These are phyloP conservation scores for Eremochloa ophiuroides DNA, from an alignment of 176 grass and related monocot genomes.

Conservation along the genomic window DNA sequence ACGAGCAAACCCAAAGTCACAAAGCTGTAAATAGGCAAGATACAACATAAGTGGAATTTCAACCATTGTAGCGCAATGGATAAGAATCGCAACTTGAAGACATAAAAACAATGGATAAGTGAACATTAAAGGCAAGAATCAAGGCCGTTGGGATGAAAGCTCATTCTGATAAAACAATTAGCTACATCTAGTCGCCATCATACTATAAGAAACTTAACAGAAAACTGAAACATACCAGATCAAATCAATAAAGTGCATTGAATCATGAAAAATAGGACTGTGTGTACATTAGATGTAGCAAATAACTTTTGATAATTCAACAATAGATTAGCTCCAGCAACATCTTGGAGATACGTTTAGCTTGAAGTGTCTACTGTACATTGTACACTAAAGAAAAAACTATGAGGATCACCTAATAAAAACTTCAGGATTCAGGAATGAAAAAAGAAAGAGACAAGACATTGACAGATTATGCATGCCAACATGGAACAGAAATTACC, in stretches of 20 bases:
- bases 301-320: background rate
- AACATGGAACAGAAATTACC: constrained; percentile 38
- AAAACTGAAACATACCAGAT: background rate
- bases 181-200: background rate
- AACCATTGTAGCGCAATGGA: constrained; percentile 19
- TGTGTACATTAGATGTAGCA: background rate
- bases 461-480: background rate
- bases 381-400: background rate
- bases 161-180: background rate
- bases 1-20: constrained; percentile 98
- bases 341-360: background rate
- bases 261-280: background rate
- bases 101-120: constrained; percentile 1
- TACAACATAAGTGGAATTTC: background rate
- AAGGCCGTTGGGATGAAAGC: background rate
- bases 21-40: constrained; percentile 61
- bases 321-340: background rate
- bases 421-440: background rate
- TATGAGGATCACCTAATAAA: background rate
- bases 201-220: background rate
- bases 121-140: background rate
- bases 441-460: background rate
- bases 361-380: background rate
- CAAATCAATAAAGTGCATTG: background rate
- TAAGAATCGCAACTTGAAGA: constrained; percentile 7